Conservation (phyloP, 2,329 filamentous ascomycete genomes). For the Neofusicoccum parvum region DNA sequence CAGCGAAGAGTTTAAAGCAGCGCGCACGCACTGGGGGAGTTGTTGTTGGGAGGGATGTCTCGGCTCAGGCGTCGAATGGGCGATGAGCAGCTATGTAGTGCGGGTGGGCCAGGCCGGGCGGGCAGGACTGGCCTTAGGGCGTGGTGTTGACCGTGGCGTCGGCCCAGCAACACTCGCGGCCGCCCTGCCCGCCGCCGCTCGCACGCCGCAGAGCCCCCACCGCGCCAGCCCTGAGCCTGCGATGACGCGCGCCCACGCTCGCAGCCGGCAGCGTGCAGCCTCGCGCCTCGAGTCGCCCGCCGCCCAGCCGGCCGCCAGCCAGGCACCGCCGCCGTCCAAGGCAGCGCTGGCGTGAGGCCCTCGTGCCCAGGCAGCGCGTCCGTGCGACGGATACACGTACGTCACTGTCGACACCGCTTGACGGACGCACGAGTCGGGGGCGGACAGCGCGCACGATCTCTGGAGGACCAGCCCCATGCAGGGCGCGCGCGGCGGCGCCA, state of each 20-base stretch:
- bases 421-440: neutral
- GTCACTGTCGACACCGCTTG: conserved; percentile 15
- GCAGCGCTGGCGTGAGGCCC: neutral
- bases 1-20: conserved; percentile 23
- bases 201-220: conserved; percentile 7
- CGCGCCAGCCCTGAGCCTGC: neutral
- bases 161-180: conserved; percentile 23
- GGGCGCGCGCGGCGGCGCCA: neutral
- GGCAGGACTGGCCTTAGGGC: conserved; percentile 8
- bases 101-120: conserved; percentile 3
- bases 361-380: conserved; percentile 8
- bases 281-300: neutral
- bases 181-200: conserved; percentile 10
- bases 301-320: neutral
- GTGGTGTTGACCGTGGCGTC: conserved; percentile 13
- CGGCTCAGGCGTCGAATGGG: conserved; percentile 12
- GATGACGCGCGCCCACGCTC: conserved; percentile 5
- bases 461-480: neutral
- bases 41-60: conserved; percentile 22
- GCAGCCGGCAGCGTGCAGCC: neutral
- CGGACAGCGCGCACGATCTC: neutral
- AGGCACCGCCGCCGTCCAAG: neutral
- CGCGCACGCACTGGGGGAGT: conserved; percentile 19
- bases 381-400: conserved; percentile 3
- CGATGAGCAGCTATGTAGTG: conserved; percentile 18